These are phyloP conservation scores for Puccinia horiana DNA, from an alignment of 1,284 basidiomycete genomes.

Conservation along the genomic window DNA sequence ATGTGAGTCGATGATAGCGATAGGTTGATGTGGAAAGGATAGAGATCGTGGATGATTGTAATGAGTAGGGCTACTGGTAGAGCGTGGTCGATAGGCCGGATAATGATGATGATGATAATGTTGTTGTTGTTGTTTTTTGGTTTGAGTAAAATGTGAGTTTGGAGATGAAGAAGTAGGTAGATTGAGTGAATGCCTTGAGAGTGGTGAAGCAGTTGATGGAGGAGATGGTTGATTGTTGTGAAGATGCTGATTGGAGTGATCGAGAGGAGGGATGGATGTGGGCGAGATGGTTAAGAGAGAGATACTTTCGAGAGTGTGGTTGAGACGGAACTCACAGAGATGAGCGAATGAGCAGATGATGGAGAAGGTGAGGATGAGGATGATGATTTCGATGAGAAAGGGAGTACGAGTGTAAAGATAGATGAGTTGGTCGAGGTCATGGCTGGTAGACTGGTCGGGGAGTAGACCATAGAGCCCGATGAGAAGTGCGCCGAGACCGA, in stretches of 20 bases:
- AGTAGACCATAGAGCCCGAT: slow-evolving; percentile 92
- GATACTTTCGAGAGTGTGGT: slow-evolving; percentile 17
- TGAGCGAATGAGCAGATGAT: slow-evolving; percentile 67
- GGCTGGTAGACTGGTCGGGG: slow-evolving; percentile 72
- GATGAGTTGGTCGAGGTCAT: slow-evolving; percentile 82
- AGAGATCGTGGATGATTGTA: slow-evolving; percentile 5
- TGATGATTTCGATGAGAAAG: slow-evolving; percentile 78
- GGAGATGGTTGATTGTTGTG: neutral
- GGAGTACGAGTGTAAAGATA: slow-evolving; percentile 73
- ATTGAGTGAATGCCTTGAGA: slow-evolving; percentile 12
- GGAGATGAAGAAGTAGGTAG: neutral
- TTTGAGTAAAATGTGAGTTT: neutral
- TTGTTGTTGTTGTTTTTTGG: neutral
- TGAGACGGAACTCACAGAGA: slow-evolving; percentile 43
- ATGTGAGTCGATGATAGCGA: slow-evolving; percentile 14
- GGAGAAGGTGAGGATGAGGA: slow-evolving; percentile 69
- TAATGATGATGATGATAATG: neutral
- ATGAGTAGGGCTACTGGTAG: neutral
- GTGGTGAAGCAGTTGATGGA: neutral
- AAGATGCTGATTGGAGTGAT: neutral
- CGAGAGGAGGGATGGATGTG: neutral
- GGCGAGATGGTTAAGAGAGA: slow-evolving; percentile 24
- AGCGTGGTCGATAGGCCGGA: slow-evolving; percentile 19
- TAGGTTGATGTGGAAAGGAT: slow-evolving; percentile 24
- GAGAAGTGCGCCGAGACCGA: slow-evolving; percentile 82